Conservation (phyloP, 2,329 filamentous ascomycete species). For the Teratosphaeria zuluensis region DNA sequence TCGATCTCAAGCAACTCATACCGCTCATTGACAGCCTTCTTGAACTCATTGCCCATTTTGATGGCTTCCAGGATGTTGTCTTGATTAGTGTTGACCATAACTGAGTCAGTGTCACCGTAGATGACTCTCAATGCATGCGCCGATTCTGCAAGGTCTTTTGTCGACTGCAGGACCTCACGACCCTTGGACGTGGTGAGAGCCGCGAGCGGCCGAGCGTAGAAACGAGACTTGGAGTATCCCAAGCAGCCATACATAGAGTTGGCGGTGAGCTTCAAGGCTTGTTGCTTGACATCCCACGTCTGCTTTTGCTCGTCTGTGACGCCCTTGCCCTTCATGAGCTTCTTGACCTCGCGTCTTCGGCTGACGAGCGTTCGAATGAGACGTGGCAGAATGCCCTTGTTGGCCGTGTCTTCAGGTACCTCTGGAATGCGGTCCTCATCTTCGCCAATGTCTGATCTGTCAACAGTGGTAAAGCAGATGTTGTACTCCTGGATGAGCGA, state of each 20-base stretch:
- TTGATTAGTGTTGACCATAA: slow-evolving; percentile 99
- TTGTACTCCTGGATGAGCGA: slow-evolving; percentile 99
- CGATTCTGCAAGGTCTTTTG: slow-evolving; percentile 88
- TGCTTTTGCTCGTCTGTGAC: slow-evolving; percentile 79
- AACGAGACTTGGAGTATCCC: slow-evolving; percentile 92
- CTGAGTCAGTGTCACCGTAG: slow-evolving; percentile 97
- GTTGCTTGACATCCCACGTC: slow-evolving; percentile 96
- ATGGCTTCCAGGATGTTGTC: slow-evolving; percentile 85
- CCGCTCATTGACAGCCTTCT: slow-evolving; percentile 83
- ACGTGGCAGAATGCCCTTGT: slow-evolving; percentile 75
- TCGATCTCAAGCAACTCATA: slow-evolving; percentile 94
- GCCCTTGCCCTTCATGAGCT: slow-evolving; percentile 87
- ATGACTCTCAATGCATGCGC: slow-evolving; percentile 81
- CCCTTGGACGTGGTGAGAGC: slow-evolving; percentile 96
- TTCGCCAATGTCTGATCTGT: slow-evolving; percentile 61
- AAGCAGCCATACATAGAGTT: slow-evolving; percentile 99
- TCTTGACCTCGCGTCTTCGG: slow-evolving; percentile 85
- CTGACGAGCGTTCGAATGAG: slow-evolving; percentile 88
- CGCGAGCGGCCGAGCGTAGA: slow-evolving; percentile 89
- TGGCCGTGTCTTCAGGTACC: slow-evolving; percentile 62
- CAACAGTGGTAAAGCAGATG: slow-evolving; percentile 97
- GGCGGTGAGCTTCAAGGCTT: slow-evolving; percentile 91
- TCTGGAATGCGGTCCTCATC: slow-evolving; percentile 85
- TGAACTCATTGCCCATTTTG: slow-evolving; percentile 89
- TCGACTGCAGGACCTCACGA: slow-evolving; percentile 90